phyloP scores from a whole-genome alignment of 768 basidiomycete genomes.

The Mycena chlorophos region DNA sequence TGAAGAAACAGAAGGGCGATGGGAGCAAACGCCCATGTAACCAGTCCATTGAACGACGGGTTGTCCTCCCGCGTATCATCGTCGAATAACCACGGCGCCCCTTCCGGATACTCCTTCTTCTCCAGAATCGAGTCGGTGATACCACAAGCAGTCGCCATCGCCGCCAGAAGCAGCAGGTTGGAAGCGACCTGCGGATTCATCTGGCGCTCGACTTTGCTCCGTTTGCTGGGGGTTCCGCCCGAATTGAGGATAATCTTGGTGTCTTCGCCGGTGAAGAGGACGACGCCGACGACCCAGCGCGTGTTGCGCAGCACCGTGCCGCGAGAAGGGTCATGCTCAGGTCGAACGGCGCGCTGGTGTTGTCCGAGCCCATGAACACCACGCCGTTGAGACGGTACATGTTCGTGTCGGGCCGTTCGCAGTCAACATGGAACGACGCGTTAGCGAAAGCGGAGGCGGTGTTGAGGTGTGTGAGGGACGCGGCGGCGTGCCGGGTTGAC shows the following conservation, averaged over 20 bases:
- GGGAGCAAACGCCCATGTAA: slow-evolving; percentile 84
- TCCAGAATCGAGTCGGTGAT: slow-evolving; percentile 86
- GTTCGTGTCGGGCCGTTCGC: slow-evolving; percentile 86
- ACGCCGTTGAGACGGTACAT: slow-evolving; percentile 91
- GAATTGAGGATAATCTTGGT: slow-evolving; percentile 95
- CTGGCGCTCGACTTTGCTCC: slow-evolving; percentile 90
- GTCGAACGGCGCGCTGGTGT: slow-evolving; percentile 63
- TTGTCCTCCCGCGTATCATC: slow-evolving; percentile 72
- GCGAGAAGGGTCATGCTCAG: slow-evolving; percentile 81
- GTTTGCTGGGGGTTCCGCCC: slow-evolving; percentile 91
- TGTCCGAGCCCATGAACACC: slow-evolving; percentile 46
- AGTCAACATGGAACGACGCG: slow-evolving; percentile 68
- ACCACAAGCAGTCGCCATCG: slow-evolving; percentile 85
- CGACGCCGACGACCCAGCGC: slow-evolving; percentile 89
- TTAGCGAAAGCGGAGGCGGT: slow-evolving; percentile 62
- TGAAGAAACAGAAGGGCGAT: slow-evolving; percentile 60
- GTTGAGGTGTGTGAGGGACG: slow-evolving; percentile 72
- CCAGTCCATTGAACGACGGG: slow-evolving; percentile 84
- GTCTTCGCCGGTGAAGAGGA: slow-evolving; percentile 89
- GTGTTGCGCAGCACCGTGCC: slow-evolving; percentile 95
- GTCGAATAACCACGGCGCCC: slow-evolving; percentile 80
- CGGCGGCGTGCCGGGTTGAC: slow-evolving; percentile 77
- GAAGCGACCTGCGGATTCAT: slow-evolving; percentile 99
- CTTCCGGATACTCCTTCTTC: slow-evolving; percentile 55
- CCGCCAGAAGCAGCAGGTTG: slow-evolving; percentile 75